Base-by-base conservation (phyloP, 331 rosid species). In the Erythrophleum ivorense region DNA sequence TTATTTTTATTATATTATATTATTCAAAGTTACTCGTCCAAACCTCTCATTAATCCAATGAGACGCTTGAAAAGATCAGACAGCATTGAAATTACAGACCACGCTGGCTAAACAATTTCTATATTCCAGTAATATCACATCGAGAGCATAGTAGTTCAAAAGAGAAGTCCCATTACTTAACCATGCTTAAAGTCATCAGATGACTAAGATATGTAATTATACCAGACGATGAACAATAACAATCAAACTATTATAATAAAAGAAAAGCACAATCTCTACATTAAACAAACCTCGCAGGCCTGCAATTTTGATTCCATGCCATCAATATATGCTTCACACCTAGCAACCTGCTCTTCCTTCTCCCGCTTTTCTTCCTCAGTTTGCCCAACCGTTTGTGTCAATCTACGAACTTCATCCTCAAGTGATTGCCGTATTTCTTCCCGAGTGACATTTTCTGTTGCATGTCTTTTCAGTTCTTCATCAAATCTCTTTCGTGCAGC, bases 221-320 rank as follows among this genome's bases (percentile, higher is more conserved):
- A 76, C 9, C n/a, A 66, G 50, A 53, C 34, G 54, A 66, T 67
- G 62, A 70, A 1, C 15, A n/a, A 36, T 36, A 36, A 49, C 59
- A 78, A 19, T 11, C 19, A 9, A 70, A 75, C 65, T 16, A 57
- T 18, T 40, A 69, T 53, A 69, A 53, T 43, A 19, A n/a, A 57
- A 29, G 52, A 46, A 11, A 63, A 49, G 67, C 19, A 46, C 67
- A 71, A 52, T 71, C 50, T 71, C 69, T 59, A 58, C 15, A 31
- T 83, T 76, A 78, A 66, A 77, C 83, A 80, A 88, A 96, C 99
- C 99, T 94, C 95, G 91, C 95, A 96, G 53, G 97, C 95, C 81
- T 94, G 99, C 87, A 94, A 90, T 88, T 94, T 94, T 24, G 98
- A 91, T 85, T 96, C 98, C 99, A 96, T 96, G 88, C 90, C 97